These are phyloP conservation scores for Candida multigemmis DNA, from an alignment of 805 yeast genomes.

Conservation along the genomic window DNA sequence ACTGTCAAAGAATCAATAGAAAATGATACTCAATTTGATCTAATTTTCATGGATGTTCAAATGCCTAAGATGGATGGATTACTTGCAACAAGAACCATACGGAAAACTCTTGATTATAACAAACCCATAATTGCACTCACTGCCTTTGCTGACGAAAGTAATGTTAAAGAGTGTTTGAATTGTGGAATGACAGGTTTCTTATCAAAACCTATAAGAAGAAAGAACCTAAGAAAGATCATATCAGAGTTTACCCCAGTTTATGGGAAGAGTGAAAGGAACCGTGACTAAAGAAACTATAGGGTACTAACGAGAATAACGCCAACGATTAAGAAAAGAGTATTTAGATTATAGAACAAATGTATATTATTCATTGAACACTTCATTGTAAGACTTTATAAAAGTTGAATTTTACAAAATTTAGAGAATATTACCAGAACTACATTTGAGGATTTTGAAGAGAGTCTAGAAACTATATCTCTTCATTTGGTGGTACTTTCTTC, in stretches of 20 bases:
- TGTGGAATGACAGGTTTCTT: constrained; percentile 93
- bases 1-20: constrained; percentile 42
- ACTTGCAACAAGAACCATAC: constrained; percentile 66
- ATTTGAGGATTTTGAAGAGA: too few species aligned
- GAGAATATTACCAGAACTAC: too few species aligned
- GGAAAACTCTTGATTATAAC: constrained; percentile 48
- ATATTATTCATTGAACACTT: too few species aligned
- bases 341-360: too few species aligned
- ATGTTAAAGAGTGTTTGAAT: constrained; percentile 73
- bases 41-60: constrained; percentile 94
- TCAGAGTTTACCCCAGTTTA: constrained; percentile 32
- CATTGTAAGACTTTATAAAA: too few species aligned
- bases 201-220: constrained; percentile 78
- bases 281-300: too few species aligned
- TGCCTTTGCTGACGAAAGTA: constrained; percentile 91
- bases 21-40: constrained; percentile 41
- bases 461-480: too few species aligned
- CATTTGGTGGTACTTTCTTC: too few species aligned
- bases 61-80: constrained; percentile 94
- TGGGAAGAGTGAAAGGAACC: too few species aligned
- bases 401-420: too few species aligned
- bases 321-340: too few species aligned
- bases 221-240: constrained; percentile 52
- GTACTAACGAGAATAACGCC: too few species aligned
- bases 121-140: constrained; percentile 90